phyloP scores from a whole-genome alignment of 208 protist species.

The Borovskyia barvae region DNA sequence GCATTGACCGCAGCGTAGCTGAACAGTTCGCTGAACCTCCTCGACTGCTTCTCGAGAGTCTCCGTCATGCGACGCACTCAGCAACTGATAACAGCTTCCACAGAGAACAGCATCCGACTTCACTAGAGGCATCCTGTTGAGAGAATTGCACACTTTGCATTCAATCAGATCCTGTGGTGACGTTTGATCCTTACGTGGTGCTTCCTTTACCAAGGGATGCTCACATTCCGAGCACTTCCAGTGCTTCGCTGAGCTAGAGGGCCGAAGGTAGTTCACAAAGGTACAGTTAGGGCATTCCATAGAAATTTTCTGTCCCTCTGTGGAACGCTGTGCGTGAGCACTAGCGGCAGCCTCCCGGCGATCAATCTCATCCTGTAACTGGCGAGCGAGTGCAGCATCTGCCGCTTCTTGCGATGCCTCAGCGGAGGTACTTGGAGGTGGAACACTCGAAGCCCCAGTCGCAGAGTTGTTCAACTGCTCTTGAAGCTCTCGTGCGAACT shows the following conservation, averaged over 20 bases:
- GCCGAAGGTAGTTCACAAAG: slow-evolving; percentile 50
- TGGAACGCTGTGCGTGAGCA: background rate
- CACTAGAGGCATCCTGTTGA: slow-evolving; percentile 50
- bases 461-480: slow-evolving; percentile 41
- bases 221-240: slow-evolving; percentile 59
- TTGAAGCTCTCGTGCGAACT: slow-evolving; percentile 58
- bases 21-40: slow-evolving; percentile 41
- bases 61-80: slow-evolving; percentile 16
- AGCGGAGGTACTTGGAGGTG: background rate
- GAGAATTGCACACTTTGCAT: slow-evolving; percentile 48
- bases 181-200: background rate
- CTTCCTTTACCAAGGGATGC: slow-evolving; percentile 27
- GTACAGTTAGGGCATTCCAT: slow-evolving; percentile 61
- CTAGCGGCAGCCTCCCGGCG: slow-evolving; percentile 12
- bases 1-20: slow-evolving; percentile 66
- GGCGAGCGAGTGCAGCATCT: slow-evolving; percentile 25
- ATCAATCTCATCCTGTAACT: slow-evolving; percentile 35
- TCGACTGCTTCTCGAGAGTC: too few relatives aligned
- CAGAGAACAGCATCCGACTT: slow-evolving; percentile 69
- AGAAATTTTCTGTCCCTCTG: slow-evolving; percentile 7
- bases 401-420: slow-evolving; percentile 16
- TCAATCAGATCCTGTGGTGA: slow-evolving; percentile 27
- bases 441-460: background rate
- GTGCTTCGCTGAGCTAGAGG: slow-evolving; percentile 27
- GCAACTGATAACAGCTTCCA: slow-evolving; percentile 56